Evolutionary conservation across 331 rosid species (phyloP).

Genomic region (Quercus tomentella): DNA sequence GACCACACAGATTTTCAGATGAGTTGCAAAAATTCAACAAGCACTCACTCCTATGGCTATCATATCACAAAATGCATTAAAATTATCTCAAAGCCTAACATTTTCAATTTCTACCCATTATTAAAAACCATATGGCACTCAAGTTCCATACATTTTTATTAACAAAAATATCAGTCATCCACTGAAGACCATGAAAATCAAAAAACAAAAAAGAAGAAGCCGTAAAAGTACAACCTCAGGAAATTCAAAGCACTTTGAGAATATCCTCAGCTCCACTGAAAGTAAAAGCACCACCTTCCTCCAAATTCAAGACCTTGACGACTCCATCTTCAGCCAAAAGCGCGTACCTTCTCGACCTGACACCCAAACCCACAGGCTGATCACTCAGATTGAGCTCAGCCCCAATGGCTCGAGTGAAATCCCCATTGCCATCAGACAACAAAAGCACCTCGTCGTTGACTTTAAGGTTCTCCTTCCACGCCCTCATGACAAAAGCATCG

Average conservation of each 20-base stretch:
- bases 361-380: slow-evolving; percentile 88
- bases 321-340: slow-evolving; percentile 85
- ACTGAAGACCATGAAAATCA: not conserved
- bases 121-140: not conserved
- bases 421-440: slow-evolving; percentile 81
- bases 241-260: slow-evolving; percentile 53
- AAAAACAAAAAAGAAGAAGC: not conserved
- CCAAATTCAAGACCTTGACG: slow-evolving; percentile 87
- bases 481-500: slow-evolving; percentile 88
- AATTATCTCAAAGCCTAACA: too few relatives aligned
- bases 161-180: not conserved
- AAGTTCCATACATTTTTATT: not conserved
- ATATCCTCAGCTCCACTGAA: slow-evolving; percentile 80
- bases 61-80: too few relatives aligned
- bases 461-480: slow-evolving; percentile 81
- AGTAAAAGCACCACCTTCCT: slow-evolving; percentile 96
- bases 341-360: slow-evolving; percentile 81
- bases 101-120: not conserved
- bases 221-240: not conserved
- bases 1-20: too few relatives aligned
- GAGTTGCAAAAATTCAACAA: too few relatives aligned
- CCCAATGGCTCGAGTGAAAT: slow-evolving; percentile 82
- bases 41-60: too few relatives aligned
- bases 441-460: slow-evolving; percentile 67
- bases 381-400: slow-evolving; percentile 84